Evolutionary conservation across 345 rosid species (phyloP).

Genomic region (Melastoma malabathricum): DNA sequence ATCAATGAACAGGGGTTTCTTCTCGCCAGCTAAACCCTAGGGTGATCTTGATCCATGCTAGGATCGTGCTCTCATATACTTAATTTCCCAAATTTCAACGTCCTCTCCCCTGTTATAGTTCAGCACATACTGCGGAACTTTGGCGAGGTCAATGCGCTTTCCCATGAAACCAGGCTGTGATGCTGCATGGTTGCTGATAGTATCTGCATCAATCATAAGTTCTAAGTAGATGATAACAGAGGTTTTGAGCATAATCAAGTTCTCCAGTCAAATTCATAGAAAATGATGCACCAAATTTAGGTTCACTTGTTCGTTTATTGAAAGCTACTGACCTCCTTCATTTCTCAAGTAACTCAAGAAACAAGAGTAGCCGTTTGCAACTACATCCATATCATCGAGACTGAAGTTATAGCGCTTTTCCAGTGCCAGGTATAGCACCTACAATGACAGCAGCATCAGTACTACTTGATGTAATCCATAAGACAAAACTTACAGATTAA

Average conservation of each 20-base stretch:
- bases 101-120: slow-evolving; percentile 63
- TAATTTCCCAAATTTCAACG: slow-evolving; percentile 75
- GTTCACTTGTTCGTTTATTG: background rate
- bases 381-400: slow-evolving; percentile 47
- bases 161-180: slow-evolving; percentile 32
- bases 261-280: background rate
- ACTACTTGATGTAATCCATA: no score
- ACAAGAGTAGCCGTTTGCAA: slow-evolving; percentile 69
- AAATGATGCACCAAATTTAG: background rate
- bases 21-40: background rate
- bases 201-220: slow-evolving; percentile 19
- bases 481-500: no score
- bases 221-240: no score
- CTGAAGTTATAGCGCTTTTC: slow-evolving; percentile 95
- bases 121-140: slow-evolving; percentile 42
- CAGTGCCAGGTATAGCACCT: slow-evolving; percentile 72
- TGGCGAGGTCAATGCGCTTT: slow-evolving; percentile 32
- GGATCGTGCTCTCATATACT: slow-evolving; percentile 13
- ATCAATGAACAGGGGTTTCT: background rate
- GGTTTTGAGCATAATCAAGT: no score
- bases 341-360: slow-evolving; percentile 45
- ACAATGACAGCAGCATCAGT: background rate
- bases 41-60: background rate
- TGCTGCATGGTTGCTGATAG: slow-evolving; percentile 3
- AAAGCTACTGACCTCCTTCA: slow-evolving; percentile 25